Conservation (phyloP, 768 basidiomycete species). For the Tremella mesenterica region DNA sequence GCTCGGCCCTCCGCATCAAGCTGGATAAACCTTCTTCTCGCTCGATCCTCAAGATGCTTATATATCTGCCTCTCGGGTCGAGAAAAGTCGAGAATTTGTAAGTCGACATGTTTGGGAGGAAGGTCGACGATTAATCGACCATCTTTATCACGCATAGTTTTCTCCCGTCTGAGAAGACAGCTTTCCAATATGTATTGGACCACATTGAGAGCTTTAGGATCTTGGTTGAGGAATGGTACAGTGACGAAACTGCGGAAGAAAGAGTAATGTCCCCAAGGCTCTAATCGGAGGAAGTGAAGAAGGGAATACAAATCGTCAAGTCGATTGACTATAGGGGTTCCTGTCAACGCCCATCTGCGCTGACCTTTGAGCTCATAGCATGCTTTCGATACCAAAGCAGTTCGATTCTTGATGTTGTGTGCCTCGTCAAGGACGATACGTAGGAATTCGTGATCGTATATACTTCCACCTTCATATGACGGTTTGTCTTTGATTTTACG, state of each 20-base stretch:
- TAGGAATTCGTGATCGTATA: slow-evolving; percentile 38
- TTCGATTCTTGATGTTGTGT: slow-evolving; percentile 83
- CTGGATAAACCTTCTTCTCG: slow-evolving; percentile 69
- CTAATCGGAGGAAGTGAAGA: slow-evolving; percentile 48
- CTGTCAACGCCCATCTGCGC: slow-evolving; percentile 84
- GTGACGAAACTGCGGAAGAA: slow-evolving; percentile 85
- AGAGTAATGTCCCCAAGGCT: slow-evolving; percentile 46
- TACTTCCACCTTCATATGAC: slow-evolving; percentile 54
- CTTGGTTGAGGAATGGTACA: slow-evolving; percentile 78
- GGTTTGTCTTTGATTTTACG: slow-evolving; percentile 50
- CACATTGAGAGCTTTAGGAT: slow-evolving; percentile 86
- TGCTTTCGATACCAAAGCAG: slow-evolving; percentile 47
- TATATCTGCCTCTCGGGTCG: slow-evolving; percentile 76
- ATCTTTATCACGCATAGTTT: slow-evolving; percentile 77
- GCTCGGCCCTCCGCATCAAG: slow-evolving; percentile 75
- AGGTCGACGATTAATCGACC: slow-evolving; percentile 83
- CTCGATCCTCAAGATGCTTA: slow-evolving; percentile 70
- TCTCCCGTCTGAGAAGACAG: slow-evolving; percentile 78
- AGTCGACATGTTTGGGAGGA: slow-evolving; percentile 66
- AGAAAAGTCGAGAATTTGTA: slow-evolving; percentile 73
- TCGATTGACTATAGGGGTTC: slow-evolving; percentile 92
- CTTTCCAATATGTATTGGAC: slow-evolving; percentile 90
- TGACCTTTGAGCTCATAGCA: slow-evolving; percentile 73
- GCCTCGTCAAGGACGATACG: slow-evolving; percentile 62
- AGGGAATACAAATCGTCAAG: slow-evolving; percentile 86